Base-by-base conservation (phyloP, 2,329 filamentous ascomycete genomes). In the Sporothrix brunneoviolacea region DNA sequence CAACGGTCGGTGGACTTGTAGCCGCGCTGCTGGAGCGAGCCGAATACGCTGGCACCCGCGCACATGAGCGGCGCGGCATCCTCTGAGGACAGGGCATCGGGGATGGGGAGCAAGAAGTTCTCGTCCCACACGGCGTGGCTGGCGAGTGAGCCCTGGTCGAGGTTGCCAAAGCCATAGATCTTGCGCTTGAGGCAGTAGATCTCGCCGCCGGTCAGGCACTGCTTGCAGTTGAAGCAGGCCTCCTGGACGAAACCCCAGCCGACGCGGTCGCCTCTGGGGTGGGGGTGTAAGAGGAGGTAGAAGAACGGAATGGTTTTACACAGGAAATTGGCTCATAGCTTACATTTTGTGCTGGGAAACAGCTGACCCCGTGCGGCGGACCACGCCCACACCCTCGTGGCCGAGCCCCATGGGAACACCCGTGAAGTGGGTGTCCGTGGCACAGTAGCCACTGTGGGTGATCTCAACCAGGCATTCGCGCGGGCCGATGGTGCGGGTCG, bases 401-500 rank as follows among this genome's bases (percentile, higher is more conserved):
- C 75, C 75, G 1, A 77, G 64, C 12, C 60, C 68, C 62, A 68
- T 67, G 50, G 68, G 66, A 2, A 39, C 64, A 7, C 56, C 52
- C 57, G 58, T 56, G 50, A 62, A 67, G 54, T 68, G 64, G 7
- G 65, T 57, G 53, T 68, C 65, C 52, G 83, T 86, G 44, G 79
- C 80, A 63, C 84, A 87, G 46, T 86, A 69, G 27, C 84, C 83
- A 2, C 81, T 83, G 52, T 82, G 79, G 15, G 82, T 86, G 54
- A 86, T 70, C 50, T 73, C 75, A 60, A 87, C 62, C 24, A 82
- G 71, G 46, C 86, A 81, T 53, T 84, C 69, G 63, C 82, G 73
- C 45, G 48, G 40, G 21, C 48, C 48, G 16, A 51, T 15, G 2
- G 35, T 3, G 37, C 52, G 42, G 8, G 22, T 37, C 15, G 37